Evolutionary conservation across 1,284 basidiomycete genomes (phyloP).

Genomic region (Pseudozyma tsukubaensis): DNA sequence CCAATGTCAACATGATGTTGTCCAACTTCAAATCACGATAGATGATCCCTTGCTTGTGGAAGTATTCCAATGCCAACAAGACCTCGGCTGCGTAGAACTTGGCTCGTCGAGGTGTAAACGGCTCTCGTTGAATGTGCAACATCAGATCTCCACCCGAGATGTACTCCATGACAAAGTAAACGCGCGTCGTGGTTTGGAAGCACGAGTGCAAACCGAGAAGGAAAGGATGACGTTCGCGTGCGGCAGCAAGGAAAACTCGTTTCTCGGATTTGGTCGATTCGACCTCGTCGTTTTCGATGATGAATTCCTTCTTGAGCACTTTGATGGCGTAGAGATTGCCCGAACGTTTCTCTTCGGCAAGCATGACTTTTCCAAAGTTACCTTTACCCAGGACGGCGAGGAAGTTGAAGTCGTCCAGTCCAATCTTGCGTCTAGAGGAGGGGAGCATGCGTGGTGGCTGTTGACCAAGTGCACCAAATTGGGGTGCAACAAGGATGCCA

Average conservation of each 20-base stretch:
- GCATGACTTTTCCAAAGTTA: constrained; percentile 99
- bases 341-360: constrained; percentile 95
- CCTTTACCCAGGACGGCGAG: constrained; percentile 97
- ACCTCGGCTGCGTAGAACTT: constrained; percentile 99
- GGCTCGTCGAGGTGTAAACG: constrained; percentile 83
- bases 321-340: constrained; percentile 97
- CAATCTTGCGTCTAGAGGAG: constrained; percentile 81
- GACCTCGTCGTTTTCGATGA: constrained; percentile 99
- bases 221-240: constrained; percentile 96
- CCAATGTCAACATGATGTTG: constrained; percentile 95
- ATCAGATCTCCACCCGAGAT: constrained; percentile 83
- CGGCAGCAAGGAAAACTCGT: constrained; percentile 95
- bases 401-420: constrained; percentile 99
- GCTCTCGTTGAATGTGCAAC: constrained; percentile 83
- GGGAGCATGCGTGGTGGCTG: constrained; percentile 46
- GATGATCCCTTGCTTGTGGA: constrained; percentile 97
- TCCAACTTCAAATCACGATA: constrained; percentile 90
- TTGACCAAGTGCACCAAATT: not conserved
- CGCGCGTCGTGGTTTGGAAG: constrained; percentile 99
- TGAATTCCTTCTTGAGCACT: constrained; percentile 99
- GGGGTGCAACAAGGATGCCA: constrained; percentile 18
- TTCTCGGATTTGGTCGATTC: constrained; percentile 99
- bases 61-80: constrained; percentile 93
- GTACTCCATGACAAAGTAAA: constrained; percentile 84
- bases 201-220: constrained; percentile 95